Conservation (phyloP, 371 early-diverging fungal genomes). For the Mortierella sp. region DNA sequence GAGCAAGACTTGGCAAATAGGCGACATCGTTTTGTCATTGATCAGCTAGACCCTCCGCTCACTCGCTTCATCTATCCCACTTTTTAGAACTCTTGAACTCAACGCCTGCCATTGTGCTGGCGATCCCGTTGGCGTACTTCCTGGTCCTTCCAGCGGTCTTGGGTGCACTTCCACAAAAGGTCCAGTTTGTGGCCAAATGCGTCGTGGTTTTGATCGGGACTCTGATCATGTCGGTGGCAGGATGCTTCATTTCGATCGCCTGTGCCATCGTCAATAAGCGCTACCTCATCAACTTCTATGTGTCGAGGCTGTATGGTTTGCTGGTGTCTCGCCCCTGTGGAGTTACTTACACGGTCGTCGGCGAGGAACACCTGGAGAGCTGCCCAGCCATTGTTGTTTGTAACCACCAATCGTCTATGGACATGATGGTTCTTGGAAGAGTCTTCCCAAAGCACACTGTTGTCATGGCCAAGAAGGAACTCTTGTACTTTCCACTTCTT, state of each 20-base stretch:
- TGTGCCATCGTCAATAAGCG: constrained; percentile 50
- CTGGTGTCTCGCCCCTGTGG: constrained; percentile 64
- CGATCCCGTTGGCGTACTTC: constrained; percentile 16
- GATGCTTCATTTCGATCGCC: constrained; percentile 40
- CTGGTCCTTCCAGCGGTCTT: constrained; percentile 29
- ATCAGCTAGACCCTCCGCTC: background rate
- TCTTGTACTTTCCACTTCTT: constrained; percentile 86
- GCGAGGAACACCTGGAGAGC: constrained; percentile 64
- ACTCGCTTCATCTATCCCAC: background rate
- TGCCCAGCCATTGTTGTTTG: constrained; percentile 77
- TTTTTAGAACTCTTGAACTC: background rate
- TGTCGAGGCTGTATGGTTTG: constrained; percentile 65
- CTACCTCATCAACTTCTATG: constrained; percentile 68
- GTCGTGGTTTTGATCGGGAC: constrained; percentile 27
- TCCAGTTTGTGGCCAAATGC: constrained; percentile 41
- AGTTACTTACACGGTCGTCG: constrained; percentile 68
- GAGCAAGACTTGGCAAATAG: too few species aligned
- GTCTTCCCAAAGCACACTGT: constrained; percentile 78
- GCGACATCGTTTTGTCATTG: too few species aligned
- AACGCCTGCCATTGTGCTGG: constrained; percentile 3
- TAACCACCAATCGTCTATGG: constrained; percentile 92
- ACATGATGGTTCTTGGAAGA: constrained; percentile 77
- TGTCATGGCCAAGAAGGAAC: constrained; percentile 85
- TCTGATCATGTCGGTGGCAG: constrained; percentile 48
- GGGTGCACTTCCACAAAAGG: constrained; percentile 31